These are phyloP conservation scores for Ophiocordyceps sinensis DNA, from an alignment of 2,329 filamentous ascomycete species.

Conservation along the genomic window DNA sequence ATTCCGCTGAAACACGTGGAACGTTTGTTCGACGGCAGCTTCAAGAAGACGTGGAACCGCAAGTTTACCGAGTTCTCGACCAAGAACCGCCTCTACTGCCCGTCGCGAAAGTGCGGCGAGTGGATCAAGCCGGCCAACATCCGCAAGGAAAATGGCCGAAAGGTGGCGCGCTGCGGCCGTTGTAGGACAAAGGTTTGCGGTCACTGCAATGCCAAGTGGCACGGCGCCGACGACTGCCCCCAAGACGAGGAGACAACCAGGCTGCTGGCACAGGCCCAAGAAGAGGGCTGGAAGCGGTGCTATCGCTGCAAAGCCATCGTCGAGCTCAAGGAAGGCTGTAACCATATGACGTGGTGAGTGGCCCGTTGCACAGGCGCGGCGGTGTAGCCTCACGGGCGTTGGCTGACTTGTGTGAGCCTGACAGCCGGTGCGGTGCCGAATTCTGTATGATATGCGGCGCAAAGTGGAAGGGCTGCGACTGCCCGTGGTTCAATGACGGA, in stretches of 20 bases:
- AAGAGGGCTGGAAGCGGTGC: conserved; percentile 62
- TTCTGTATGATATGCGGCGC: conserved; percentile 78
- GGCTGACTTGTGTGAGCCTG: background rate
- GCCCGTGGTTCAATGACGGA: conserved; percentile 63
- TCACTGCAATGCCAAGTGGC: conserved; percentile 60
- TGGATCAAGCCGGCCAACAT: conserved; percentile 67
- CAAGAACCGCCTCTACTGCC: conserved; percentile 65
- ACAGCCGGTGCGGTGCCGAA: conserved; percentile 60
- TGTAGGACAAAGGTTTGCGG: conserved; percentile 66
- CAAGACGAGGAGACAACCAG: conserved; percentile 51
- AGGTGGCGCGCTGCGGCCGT: conserved; percentile 52
- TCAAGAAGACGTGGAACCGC: conserved; percentile 68
- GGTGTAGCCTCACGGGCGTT: background rate
- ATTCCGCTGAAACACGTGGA: conserved; percentile 69
- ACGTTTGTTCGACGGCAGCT: conserved; percentile 53
- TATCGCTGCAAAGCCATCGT: conserved; percentile 60
- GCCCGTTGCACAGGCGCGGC: background rate
- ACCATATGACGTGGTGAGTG: conserved; percentile 74
- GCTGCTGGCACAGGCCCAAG: conserved; percentile 49
- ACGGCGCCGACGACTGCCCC: conserved; percentile 54
- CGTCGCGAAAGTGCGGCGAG: conserved; percentile 55
- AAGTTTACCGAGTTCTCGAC: conserved; percentile 67
- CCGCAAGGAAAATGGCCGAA: conserved; percentile 40
- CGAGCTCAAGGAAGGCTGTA: conserved; percentile 69
- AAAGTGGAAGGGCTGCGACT: conserved; percentile 74